Percentiles rank a stretch among this genome's conserved stretches.
phyloP scores from a whole-genome alignment of 768 basidiomycete species.

The Roridomyces roridus region DNA sequence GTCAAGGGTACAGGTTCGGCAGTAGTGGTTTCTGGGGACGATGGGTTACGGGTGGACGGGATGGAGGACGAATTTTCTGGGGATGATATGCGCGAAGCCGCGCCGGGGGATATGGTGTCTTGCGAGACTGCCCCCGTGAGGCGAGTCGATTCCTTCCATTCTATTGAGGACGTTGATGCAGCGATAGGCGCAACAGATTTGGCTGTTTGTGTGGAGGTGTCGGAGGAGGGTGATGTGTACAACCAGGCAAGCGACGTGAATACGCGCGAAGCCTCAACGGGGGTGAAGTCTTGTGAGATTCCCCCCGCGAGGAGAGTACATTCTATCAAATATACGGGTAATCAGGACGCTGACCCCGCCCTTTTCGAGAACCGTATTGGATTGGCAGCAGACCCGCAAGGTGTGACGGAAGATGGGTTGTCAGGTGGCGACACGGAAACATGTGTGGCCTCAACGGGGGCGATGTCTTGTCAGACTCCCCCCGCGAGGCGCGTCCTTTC shows the following conservation, averaged over 20 bases:
- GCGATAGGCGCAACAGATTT: not conserved
- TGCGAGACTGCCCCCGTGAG: slow-evolving; percentile 10
- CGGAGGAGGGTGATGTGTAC: not conserved
- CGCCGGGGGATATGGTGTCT: not conserved
- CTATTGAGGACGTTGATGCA: not conserved
- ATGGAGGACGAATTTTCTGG: no score
- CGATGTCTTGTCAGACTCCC: not conserved
- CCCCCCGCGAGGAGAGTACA: no score
- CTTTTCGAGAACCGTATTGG: no score
- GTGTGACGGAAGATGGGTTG: not conserved
- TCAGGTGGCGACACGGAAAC: not conserved
- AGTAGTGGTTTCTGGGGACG: no score
- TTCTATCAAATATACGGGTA: no score
- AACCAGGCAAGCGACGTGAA: not conserved
- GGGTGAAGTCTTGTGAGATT: no score
- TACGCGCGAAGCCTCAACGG: no score
- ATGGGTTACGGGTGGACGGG: no score
- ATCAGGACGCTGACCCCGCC: not conserved
- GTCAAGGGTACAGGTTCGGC: no score
- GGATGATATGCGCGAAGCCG: no score
- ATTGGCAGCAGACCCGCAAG: no score
- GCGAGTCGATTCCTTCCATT: not conserved
- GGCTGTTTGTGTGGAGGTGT: no score
- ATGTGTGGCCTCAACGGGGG: slow-evolving; percentile 4
- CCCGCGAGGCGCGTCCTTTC: slow-evolving; percentile 12